These are phyloP conservation scores for Termitomyces sp. DNA, from an alignment of 768 basidiomycete species.

Conservation along the genomic window DNA sequence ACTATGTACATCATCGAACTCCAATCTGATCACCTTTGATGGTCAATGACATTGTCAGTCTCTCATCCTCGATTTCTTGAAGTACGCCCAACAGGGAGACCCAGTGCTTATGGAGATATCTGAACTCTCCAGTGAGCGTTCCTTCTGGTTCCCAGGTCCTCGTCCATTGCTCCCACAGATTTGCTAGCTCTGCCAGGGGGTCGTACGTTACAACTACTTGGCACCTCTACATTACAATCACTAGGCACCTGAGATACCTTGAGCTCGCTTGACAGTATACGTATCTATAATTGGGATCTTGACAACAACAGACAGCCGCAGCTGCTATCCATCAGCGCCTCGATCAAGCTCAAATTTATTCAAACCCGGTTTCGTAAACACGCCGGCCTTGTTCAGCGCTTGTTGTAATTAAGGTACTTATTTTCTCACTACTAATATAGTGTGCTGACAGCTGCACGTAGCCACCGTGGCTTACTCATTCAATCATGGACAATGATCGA, in stretches of 20 bases:
- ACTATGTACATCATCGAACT: too few relatives aligned
- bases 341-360: background rate
- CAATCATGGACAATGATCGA: background rate
- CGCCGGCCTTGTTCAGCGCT: background rate
- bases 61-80: background rate
- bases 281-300: background rate
- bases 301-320: too few relatives aligned
- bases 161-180: background rate
- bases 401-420: background rate
- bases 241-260: background rate
- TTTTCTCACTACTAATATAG: background rate
- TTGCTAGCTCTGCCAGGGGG: background rate
- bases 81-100: background rate
- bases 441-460: too few relatives aligned
- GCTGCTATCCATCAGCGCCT: too few relatives aligned
- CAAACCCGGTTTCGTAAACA: background rate
- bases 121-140: too few relatives aligned
- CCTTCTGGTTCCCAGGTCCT: too few relatives aligned
- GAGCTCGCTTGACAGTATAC: background rate
- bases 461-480: background rate
- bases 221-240: background rate
- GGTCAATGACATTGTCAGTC: background rate
- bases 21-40: background rate
- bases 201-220: background rate
- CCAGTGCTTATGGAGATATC: background rate